A percentile compares a stretch with the other conserved stretches of the same genome.
Conservation (phyloP, 1,284 basidiomycete species). For the Ceratorhiza oryzae-sativae region DNA sequence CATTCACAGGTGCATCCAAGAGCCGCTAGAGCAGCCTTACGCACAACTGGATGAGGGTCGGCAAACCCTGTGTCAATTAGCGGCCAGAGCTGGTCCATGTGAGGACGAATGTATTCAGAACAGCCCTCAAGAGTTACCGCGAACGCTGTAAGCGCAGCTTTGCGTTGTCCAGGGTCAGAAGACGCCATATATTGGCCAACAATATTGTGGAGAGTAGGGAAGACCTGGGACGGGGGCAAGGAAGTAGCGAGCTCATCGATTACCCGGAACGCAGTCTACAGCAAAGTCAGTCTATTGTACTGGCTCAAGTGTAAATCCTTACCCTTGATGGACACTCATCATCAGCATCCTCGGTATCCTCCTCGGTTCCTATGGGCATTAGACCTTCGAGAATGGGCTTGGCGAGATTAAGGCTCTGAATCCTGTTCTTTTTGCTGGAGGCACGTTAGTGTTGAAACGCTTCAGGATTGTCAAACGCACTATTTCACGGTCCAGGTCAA, state of each 20-base stretch:
- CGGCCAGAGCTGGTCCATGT: conserved; percentile 91
- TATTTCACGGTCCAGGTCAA: conserved; percentile 97
- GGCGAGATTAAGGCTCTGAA: conserved; percentile 87
- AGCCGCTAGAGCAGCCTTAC: conserved; percentile 94
- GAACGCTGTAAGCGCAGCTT: conserved; percentile 94
- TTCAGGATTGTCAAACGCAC: conserved; percentile 54
- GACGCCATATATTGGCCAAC: conserved; percentile 86
- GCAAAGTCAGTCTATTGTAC: conserved; percentile 30
- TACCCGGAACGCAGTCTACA: conserved; percentile 88
- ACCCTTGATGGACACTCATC: conserved; percentile 92
- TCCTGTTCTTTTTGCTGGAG: conserved; percentile 91
- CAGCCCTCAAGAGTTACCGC: conserved; percentile 98
- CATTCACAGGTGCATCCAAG: conserved; percentile 98
- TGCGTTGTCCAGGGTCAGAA: conserved; percentile 77
- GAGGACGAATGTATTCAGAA: conserved; percentile 96
- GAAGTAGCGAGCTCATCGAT: conserved; percentile 94
- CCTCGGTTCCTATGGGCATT: conserved; percentile 93
- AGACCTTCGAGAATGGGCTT: conserved; percentile 89
- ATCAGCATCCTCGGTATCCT: conserved; percentile 85
- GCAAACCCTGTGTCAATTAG: conserved; percentile 89
- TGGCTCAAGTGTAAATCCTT: conserved; percentile 48
- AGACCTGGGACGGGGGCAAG: conserved; percentile 95
- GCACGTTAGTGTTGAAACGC: conserved; percentile 13
- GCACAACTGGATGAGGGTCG: conserved; percentile 84
- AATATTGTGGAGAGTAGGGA: conserved; percentile 87